Conservation (phyloP, 2,329 filamentous ascomycete genomes). For the Tricladium varicosporioides region DNA sequence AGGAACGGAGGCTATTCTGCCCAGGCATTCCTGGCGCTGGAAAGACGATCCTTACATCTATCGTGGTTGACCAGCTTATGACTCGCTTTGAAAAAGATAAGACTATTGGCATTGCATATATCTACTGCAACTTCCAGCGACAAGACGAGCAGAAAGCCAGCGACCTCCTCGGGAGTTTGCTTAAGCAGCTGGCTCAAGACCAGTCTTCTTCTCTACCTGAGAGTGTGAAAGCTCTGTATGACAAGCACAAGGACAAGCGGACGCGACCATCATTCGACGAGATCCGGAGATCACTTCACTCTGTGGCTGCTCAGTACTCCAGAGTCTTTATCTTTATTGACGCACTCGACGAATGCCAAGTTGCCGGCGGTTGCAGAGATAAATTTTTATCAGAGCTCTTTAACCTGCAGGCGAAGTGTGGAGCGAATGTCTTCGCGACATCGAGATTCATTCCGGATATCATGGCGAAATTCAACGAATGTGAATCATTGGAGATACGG, state of each 20-base stretch:
- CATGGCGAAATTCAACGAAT: constrained; percentile 27
- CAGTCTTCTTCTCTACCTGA: constrained; percentile 27
- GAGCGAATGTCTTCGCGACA: constrained; percentile 34
- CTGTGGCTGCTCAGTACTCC: constrained; percentile 22
- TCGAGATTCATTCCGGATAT: constrained; percentile 33
- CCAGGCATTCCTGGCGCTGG: constrained; percentile 40
- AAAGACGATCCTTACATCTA: constrained; percentile 45
- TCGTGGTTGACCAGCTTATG: constrained; percentile 41
- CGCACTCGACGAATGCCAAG: constrained; percentile 25
- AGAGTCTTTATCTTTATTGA: constrained; percentile 20
- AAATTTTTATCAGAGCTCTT: constrained; percentile 8
- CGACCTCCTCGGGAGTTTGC: constrained; percentile 27
- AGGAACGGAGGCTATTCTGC: constrained; percentile 13
- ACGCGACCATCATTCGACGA: constrained; percentile 28
- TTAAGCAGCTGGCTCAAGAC: constrained; percentile 35
- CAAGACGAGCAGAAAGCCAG: no score
- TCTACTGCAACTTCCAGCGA: no score
- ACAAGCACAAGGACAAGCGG: constrained; percentile 14
- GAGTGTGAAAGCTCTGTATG: constrained; percentile 32
- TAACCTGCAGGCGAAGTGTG: constrained; percentile 18
- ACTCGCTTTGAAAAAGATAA: background rate
- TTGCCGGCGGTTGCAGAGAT: background rate
- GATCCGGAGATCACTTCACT: constrained; percentile 8
- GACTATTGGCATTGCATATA: no score
- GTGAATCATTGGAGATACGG: no score